Conservation (phyloP, 371 early-diverging fungal genomes). For the Apophysomyces variabilis region DNA sequence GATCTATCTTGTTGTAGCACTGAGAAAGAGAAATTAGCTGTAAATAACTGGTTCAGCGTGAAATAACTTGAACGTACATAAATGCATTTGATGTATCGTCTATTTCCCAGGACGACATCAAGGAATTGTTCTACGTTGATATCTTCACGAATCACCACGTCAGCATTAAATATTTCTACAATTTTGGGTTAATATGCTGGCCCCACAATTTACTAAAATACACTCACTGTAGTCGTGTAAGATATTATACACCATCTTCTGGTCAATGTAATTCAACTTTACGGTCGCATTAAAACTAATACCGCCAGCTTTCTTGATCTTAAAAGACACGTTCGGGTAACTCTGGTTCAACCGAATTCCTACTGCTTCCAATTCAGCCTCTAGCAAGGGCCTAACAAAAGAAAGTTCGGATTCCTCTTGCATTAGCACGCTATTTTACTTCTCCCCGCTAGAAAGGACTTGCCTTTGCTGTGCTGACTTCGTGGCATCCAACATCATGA, state of each 20-base stretch:
- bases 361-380: conserved; percentile 97
- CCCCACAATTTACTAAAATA: neutral
- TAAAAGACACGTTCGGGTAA: conserved; percentile 95
- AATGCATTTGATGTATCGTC: conserved; percentile 95
- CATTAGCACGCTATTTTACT: neutral
- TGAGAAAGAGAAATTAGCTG: conserved; percentile 20
- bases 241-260: conserved; percentile 92
- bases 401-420: neutral
- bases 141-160: conserved; percentile 98
- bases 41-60: neutral
- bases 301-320: conserved; percentile 98
- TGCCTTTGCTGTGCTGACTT: conserved; percentile 84
- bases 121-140: conserved; percentile 98
- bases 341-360: conserved; percentile 96
- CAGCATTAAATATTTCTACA: conserved; percentile 94
- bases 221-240: conserved; percentile 92
- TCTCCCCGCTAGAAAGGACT: conserved; percentile 11
- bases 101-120: conserved; percentile 97
- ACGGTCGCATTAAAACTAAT: conserved; percentile 93
- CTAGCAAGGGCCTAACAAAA: conserved; percentile 78
- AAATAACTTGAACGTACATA: conserved; percentile 67
- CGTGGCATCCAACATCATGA: conserved; percentile 99
- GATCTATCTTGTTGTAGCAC: conserved; percentile 99
- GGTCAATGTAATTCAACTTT: conserved; percentile 88
- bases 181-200: neutral